Evolutionary conservation across 805 yeast genomes (phyloP).

Genomic region (Nakazawaea ernobii): DNA sequence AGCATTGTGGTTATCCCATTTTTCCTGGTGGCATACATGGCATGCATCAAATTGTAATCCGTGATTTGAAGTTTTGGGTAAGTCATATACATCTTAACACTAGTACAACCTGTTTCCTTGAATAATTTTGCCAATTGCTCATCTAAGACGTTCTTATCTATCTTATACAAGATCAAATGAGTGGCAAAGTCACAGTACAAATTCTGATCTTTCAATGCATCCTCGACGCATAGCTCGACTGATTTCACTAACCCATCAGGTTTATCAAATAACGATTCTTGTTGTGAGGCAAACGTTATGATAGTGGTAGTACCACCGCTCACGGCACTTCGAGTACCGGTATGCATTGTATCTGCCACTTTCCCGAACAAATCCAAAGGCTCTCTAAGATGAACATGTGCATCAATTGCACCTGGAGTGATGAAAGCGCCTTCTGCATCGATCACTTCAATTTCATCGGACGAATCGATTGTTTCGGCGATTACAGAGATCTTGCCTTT

Average conservation of each 20-base stretch:
- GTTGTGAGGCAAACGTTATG: conserved; percentile 38
- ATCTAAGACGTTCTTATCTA: conserved; percentile 13
- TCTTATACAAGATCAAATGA: conserved; percentile 34
- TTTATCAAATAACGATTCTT: conserved; percentile 26
- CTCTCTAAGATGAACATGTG: conserved; percentile 44
- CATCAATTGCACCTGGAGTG: conserved; percentile 48
- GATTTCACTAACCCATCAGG: conserved; percentile 21
- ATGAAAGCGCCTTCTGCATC: conserved; percentile 43
- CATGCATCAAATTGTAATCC: conserved; percentile 15
- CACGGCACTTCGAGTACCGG: conserved; percentile 39
- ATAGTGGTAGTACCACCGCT: conserved; percentile 48
- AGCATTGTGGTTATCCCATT: conserved; percentile 17
- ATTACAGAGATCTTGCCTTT: conserved; percentile 7
- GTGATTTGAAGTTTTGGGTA: conserved; percentile 15
- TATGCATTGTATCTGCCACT: conserved; percentile 31
- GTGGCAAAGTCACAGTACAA: conserved; percentile 43
- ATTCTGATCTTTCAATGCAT: conserved; percentile 26
- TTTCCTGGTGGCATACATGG: conserved; percentile 13
- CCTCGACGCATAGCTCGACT: conserved; percentile 17
- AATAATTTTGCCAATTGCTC: conserved; percentile 7
- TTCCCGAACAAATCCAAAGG: conserved; percentile 31
- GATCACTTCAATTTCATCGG: conserved; percentile 11
- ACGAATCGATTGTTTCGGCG: conserved; percentile 13
- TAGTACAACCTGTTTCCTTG: conserved; percentile 13
- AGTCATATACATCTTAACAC: conserved; percentile 18